Evolutionary conservation across 2,329 filamentous ascomycete genomes (phyloP), one percentile per base, ranked within the genome.

Genomic region (Zopfia rhizophila): DNA sequence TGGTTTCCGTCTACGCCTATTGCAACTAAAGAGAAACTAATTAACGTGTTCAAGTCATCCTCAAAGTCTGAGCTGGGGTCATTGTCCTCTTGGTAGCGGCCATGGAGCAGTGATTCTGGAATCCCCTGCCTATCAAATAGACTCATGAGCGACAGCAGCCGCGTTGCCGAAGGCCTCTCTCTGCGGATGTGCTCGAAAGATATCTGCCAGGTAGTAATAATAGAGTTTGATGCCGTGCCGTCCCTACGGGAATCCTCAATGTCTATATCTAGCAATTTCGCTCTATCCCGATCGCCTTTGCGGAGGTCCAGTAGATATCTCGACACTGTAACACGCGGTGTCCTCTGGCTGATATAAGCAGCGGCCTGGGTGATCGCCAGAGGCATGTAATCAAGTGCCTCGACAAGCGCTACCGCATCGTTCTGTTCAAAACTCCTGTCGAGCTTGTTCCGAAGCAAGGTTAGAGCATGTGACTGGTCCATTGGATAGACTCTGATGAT

Each of bases 141-240:
- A 57, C 74, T 75, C 70, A 79, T 78, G 0, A 78, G 61, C 2
- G 73, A 74, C 1, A 79, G 48, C 8, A 78, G 55, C 14, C 75
- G 56, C 4, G 74, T 64, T 4, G 76, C 76, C 5, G 63, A 42
- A 2, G 48, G 48, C 18, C 22, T 23, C 5, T 5, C 45, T 1
- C 53, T 42, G 17, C 59, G 65, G 24, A 78, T 72, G 14, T 70
- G 60, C 51, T 65, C 28, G 28, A 53, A 53, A 1, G 52, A 53
- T 10, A 55, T 45, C 4, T 68, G 61, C 69, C 65, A 75, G 1
- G 69, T 73, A 0, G 45, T 39, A 4, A 70, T 58, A 1, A 75
- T 56, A 2, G 70, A 69, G 37, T 74, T 68, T 19, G 60, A 58
- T 5, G 61, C 59, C 27, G 51, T 48, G 6, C 30, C 8, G 37